Conservation (phyloP, 1,284 basidiomycete genomes). For the Afroboletus lepidellus region DNA sequence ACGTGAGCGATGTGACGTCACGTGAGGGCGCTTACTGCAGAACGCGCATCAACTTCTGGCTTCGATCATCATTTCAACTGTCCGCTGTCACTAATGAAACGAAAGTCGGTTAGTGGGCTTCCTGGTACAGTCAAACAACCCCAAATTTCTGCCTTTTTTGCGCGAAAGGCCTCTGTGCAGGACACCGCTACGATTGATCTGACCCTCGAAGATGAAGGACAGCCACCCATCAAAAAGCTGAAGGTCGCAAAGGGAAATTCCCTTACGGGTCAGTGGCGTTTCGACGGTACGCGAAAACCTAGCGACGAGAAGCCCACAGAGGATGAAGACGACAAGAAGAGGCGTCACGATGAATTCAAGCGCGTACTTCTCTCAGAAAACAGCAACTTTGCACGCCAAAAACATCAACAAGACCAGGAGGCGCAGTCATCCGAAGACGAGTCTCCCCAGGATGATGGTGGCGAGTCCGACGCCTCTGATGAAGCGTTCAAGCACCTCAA, state of each 20-base stretch:
- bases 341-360: slow-evolving; percentile 52
- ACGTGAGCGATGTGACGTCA: slow-evolving; percentile 33
- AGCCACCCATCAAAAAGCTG: slow-evolving; percentile 40
- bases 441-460: slow-evolving; percentile 22
- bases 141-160: slow-evolving; percentile 59
- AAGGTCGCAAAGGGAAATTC: slow-evolving; percentile 17
- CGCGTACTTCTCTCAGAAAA: slow-evolving; percentile 52
- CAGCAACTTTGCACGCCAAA: slow-evolving; percentile 31
- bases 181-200: slow-evolving; percentile 50
- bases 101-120: slow-evolving; percentile 5
- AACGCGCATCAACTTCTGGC: neutral
- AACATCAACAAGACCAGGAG: slow-evolving; percentile 1
- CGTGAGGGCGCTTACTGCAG: slow-evolving; percentile 15
- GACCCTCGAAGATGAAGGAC: slow-evolving; percentile 41
- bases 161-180: slow-evolving; percentile 32
- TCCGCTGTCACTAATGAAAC: slow-evolving; percentile 21
- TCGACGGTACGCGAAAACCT: slow-evolving; percentile 29
- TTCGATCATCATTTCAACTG: neutral
- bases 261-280: slow-evolving; percentile 38
- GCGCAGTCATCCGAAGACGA: slow-evolving; percentile 21
- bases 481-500: slow-evolving; percentile 48
- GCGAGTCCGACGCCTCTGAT: slow-evolving; percentile 44
- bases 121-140: slow-evolving; percentile 34
- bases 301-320: slow-evolving; percentile 17
- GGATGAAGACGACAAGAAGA: slow-evolving; percentile 17